These are phyloP conservation scores for Phytophthora sp. DNA, from an alignment of 352 stramenopile genomes.

Conservation along the genomic window DNA sequence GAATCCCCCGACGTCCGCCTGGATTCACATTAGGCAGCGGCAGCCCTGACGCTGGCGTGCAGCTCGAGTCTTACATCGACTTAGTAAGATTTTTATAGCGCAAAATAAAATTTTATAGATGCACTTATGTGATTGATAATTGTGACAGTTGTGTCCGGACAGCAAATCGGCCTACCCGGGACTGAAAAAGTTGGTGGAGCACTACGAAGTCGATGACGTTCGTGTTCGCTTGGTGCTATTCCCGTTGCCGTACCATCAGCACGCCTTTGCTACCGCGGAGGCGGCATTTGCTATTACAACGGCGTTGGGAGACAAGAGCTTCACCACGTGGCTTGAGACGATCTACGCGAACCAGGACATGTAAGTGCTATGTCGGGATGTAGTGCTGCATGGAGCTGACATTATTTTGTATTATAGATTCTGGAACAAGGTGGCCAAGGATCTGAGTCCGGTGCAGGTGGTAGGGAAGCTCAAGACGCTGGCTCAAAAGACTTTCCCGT, in stretches of 20 bases:
- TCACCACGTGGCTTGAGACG: constrained; percentile 65
- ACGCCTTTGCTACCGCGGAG: constrained; percentile 71
- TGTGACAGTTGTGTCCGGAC: constrained; percentile 74
- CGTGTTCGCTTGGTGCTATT: constrained; percentile 73
- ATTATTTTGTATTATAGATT: constrained; percentile 49
- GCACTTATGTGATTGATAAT: too few species aligned
- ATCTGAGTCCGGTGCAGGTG: constrained; percentile 67
- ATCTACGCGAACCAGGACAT: constrained; percentile 71
- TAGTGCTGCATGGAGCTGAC: too few species aligned
- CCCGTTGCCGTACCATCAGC: constrained; percentile 71
- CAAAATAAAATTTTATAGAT: too few species aligned
- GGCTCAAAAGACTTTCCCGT: constrained; percentile 67
- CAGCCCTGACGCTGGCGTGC: constrained; percentile 51
- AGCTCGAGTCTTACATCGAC: constrained; percentile 84
- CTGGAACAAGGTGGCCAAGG: constrained; percentile 77
- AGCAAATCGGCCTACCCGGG: constrained; percentile 69
- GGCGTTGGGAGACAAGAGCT: constrained; percentile 54
- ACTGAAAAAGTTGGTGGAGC: constrained; percentile 60
- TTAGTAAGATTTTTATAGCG: too few species aligned
- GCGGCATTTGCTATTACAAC: constrained; percentile 65
- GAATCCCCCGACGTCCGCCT: constrained; percentile 58
- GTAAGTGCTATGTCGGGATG: background rate
- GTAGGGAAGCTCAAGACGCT: constrained; percentile 57
- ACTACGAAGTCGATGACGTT: constrained; percentile 66
- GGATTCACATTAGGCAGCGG: constrained; percentile 73